Percentiles rank a stretch among this genome's conserved stretches.
These are phyloP conservation scores for Leishmania arabica DNA, from an alignment of 208 protist genomes.

Conservation along the genomic window DNA sequence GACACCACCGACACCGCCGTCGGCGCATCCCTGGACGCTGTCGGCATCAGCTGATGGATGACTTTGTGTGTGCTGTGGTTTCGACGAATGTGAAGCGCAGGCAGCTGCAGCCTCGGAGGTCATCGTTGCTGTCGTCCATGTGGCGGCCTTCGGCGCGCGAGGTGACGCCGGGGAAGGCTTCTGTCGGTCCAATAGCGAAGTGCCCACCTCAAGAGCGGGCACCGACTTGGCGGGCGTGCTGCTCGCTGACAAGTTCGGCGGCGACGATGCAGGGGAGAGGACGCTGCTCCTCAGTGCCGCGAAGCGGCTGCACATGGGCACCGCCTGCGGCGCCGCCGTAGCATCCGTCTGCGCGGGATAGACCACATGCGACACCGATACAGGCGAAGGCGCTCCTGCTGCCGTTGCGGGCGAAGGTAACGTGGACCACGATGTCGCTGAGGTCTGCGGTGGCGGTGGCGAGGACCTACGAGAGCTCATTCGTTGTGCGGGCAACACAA, in stretches of 20 bases:
- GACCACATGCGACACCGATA: neutral
- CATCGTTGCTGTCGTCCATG: neutral
- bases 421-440: neutral
- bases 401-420: neutral
- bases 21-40: neutral
- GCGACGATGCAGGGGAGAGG: neutral
- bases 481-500: neutral
- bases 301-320: constrained; percentile 14
- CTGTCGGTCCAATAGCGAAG: constrained; percentile 20
- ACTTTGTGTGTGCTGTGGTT: neutral
- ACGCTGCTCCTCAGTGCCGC: constrained; percentile 12
- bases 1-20: no score
- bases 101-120: neutral
- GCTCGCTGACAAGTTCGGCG: neutral
- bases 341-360: neutral
- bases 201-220: constrained; percentile 10
- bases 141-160: neutral
- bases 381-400: neutral
- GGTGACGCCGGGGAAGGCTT: neutral
- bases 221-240: neutral
- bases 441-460: neutral
- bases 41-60: neutral
- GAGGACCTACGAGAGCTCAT: neutral
- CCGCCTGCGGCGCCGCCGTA: neutral
- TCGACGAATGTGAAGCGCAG: neutral